Evolutionary conservation across 495 filamentous ascomycete genomes (phyloP).

Genomic region (Durotheca rogersii): DNA sequence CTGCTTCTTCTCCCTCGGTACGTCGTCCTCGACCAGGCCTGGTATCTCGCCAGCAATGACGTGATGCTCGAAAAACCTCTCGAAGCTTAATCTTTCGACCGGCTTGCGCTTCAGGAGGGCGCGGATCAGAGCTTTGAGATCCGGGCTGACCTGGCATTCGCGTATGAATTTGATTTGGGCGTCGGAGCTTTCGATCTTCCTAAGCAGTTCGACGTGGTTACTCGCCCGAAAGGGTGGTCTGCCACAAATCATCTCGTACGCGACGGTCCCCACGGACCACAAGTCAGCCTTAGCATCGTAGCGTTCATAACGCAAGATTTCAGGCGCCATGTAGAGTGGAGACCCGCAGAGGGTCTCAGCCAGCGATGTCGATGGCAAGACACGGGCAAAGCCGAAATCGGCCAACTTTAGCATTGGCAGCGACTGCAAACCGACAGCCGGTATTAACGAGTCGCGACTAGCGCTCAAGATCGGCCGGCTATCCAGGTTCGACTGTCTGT

Average conservation of each 20-base stretch:
- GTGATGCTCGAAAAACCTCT: constrained; percentile 72
- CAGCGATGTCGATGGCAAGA: constrained; percentile 81
- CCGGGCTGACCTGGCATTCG: constrained; percentile 67
- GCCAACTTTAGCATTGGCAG: constrained; percentile 95
- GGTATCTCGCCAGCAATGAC: constrained; percentile 81
- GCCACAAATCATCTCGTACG: constrained; percentile 92
- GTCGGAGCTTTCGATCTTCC: constrained; percentile 83
- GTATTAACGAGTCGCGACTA: constrained; percentile 74
- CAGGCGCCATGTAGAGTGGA: constrained; percentile 98
- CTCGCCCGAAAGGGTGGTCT: constrained; percentile 86
- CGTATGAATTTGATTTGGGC: constrained; percentile 81
- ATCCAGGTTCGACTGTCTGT: constrained; percentile 44
- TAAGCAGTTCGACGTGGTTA: constrained; percentile 91
- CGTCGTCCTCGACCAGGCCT: constrained; percentile 75
- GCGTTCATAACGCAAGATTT: constrained; percentile 94
- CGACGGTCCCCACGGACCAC: constrained; percentile 94
- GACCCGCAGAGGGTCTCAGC: constrained; percentile 97
- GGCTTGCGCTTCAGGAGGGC: constrained; percentile 81
- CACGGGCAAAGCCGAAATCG: constrained; percentile 95
- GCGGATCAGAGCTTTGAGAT: constrained; percentile 80
- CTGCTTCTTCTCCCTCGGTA: constrained; percentile 44
- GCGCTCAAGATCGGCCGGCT: constrained; percentile 56
- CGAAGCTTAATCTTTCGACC: constrained; percentile 77
- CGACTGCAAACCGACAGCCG: constrained; percentile 77
- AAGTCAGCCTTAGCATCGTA: constrained; percentile 96